Evolutionary conservation across 164 flowering plant genomes (phyloP), one percentile per base, ranked within the genome.

Genomic region (Vitis cinerea): DNA sequence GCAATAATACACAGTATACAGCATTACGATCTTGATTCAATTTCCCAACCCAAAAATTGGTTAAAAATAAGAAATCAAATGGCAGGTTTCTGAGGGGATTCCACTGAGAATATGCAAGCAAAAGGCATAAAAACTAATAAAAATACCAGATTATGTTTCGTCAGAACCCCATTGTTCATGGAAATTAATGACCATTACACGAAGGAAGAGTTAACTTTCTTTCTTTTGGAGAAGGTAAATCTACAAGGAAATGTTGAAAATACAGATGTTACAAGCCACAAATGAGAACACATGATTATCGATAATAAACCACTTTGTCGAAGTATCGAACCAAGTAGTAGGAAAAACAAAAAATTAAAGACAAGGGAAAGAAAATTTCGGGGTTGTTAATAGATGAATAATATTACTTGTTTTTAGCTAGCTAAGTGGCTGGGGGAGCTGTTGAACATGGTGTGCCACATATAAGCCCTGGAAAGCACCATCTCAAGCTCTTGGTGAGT

Each of bases 391-490:
- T 2, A 23, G 27, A 23, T 23, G 27, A 23, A 23, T 30, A 57
- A 19, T 13, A 52, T n/a, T 10, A 54, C 23, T 9, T 59, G 44
- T 37, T 12, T 12, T 79, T 78, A 87, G 79, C 79, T 78, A 71
- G 89, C 88, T 63, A 95, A 83, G 78, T 93, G 99, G 72, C 92
- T 93, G 8, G 99, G 99, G 44, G 83, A 93, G 71, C 80, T 88
- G 74, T 91, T 89, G 83, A 95, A 95, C 95, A 93, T 88, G 71
- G 95, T 79, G 77, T 91, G 95, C 99, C 98, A 95, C 98, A 93
- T 93, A 73, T 67, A 95, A 29, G 97, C 99, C 75, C 94, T 83
- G 1, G 99, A 95, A 56, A 95, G 97, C 49, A 95, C 97, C 92
- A 90, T 90, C 82, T 95, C 98, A 0, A 95, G 91, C 75, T 93